Percentiles rank a stretch among this genome's conserved stretches.
Conservation (phyloP, 2,329 filamentous ascomycete species). For the Trichoderma sp. region DNA sequence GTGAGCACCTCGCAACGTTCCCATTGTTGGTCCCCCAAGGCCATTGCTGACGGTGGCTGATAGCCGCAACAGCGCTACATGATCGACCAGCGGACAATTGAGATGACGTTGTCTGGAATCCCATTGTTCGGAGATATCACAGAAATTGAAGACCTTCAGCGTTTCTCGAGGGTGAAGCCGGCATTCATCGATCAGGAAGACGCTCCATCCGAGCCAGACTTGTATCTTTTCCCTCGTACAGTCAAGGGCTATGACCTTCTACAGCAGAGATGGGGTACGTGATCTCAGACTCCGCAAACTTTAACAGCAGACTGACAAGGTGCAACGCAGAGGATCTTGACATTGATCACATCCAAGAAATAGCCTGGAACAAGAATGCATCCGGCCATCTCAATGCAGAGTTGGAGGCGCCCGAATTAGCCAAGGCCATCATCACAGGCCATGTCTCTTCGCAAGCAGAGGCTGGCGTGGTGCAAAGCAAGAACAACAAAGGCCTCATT, state of each 20-base stretch:
- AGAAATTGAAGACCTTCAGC: not conserved
- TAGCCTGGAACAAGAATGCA: not conserved
- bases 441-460: constrained; percentile 30
- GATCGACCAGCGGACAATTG: no score
- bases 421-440: not conserved
- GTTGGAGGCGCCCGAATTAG: not conserved
- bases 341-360: not conserved
- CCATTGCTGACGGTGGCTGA: not conserved
- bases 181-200: not conserved
- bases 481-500: constrained; percentile 46
- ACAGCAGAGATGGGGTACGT: not conserved
- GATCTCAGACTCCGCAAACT: no score
- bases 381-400: not conserved
- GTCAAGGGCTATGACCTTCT: not conserved
- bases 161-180: not conserved
- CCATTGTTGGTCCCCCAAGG: no score
- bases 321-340: not conserved
- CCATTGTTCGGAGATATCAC: rapidly evolving
- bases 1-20: not conserved
- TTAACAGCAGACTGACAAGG: not conserved
- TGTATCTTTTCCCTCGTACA: constrained; percentile 1
- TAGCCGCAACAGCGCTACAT: not conserved
- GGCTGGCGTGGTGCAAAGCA: constrained; percentile 48
- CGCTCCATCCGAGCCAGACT: not conserved
- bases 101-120: no score